Percentiles rank a stretch among this genome's conserved stretches.
Evolutionary conservation across 129 eudicot species (phyloP).

Genomic region (Centrapalus pauciflorus): DNA sequence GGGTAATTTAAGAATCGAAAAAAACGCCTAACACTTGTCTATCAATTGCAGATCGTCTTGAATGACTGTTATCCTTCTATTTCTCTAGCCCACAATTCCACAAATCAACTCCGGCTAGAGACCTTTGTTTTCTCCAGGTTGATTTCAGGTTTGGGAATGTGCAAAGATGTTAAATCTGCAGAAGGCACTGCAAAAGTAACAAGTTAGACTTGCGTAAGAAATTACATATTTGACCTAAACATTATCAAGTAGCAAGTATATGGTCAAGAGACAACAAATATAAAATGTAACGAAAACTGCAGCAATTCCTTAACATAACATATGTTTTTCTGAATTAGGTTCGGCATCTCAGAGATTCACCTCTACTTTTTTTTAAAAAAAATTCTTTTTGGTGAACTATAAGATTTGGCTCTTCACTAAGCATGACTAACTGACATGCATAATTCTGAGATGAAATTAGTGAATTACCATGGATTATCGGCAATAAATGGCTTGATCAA

Average conservation of each 20-base stretch:
- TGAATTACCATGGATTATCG: slow-evolving; percentile 33
- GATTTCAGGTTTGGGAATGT: not conserved
- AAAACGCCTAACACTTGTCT: slow-evolving; percentile 16
- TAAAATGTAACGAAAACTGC: not conserved
- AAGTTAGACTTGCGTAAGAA: not conserved
- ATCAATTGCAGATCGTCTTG: slow-evolving; percentile 20
- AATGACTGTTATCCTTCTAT: slow-evolving; percentile 22
- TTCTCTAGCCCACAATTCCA: slow-evolving; percentile 15
- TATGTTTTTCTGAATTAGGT: not conserved
- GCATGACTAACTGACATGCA: not conserved
- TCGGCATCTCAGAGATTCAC: not conserved
- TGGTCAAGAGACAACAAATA: not conserved
- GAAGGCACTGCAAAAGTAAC: not conserved
- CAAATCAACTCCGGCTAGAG: slow-evolving; percentile 11
- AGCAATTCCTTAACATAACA: not conserved
- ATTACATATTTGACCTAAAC: not conserved
- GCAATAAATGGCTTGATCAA: slow-evolving; percentile 63
- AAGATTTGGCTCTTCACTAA: not conserved
- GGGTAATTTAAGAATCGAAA: not conserved
- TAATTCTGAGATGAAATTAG: not conserved
- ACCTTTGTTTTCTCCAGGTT: slow-evolving; percentile 7
- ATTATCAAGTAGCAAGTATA: not conserved
- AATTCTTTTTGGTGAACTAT: not conserved
- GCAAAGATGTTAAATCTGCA: slow-evolving; percentile 17
- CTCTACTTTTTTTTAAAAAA: not conserved